Base-by-base conservation (phyloP, 2,329 filamentous ascomycete species). In the Pseudocercospora cruenta region DNA sequence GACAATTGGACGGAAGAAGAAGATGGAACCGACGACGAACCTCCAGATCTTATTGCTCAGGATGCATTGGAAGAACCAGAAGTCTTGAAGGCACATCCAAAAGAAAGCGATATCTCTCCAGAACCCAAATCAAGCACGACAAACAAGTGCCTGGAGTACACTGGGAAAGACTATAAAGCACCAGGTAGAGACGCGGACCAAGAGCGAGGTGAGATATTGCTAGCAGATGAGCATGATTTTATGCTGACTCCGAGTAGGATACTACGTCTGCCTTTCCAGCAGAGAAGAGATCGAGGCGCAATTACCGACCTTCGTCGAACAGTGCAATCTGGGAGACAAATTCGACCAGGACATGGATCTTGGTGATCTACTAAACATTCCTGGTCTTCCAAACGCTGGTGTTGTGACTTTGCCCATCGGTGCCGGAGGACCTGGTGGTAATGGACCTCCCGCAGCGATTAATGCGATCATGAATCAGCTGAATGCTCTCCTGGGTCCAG, bases 291-390 rank as follows among this genome's bases (percentile, higher is more conserved):
- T 68, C 28, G 36, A 63, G 16, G 49, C 47, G 19, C 33, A 64
- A 47, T 26, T 68, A 26, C 66, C 66, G 24, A 24, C 21, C 39
- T 64, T 68, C 60, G 64, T 68, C 26, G 64, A 68, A 26, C 57
- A 63, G 51, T 66, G 51, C 66, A 67, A 67, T 31, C 28, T 64
- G 3, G 62, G 58, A 12, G 58, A 66, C 31, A 57, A 36, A 47
- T 55, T 39, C 31, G 65, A 64, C 43, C 39, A 58, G 21, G 47
- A 39, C 3, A 55, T 53, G 45, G 60, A 55, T 19, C 5, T 62
- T 26, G 28, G 47, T 19, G 43, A 43, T 55, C 9, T 53, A 14
- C 12, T 55, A n/a, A 55, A 24, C 47, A 55, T 59, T 21, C 31
- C 57, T 16, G 57, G 33, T 28, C 33, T 21, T 14, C 22, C 39